phyloP scores from a whole-genome alignment of 1,139 yeast species.

The Wickerhamomyces sp. region DNA sequence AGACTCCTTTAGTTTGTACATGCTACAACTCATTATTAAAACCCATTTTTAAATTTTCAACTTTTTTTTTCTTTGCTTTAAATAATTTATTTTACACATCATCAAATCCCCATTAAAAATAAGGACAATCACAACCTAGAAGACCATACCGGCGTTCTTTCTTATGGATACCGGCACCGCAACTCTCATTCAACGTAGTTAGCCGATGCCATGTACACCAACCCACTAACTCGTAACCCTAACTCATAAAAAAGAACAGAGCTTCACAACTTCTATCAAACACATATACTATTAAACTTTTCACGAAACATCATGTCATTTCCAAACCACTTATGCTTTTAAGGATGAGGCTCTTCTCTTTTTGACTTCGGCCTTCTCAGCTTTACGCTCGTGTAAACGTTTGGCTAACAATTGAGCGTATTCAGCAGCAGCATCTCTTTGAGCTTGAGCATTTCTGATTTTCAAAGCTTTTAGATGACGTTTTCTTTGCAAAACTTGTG shows the following conservation, averaged over 20 bases:
- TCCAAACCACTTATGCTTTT: constrained; percentile 51
- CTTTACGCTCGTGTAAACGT: constrained; percentile 95
- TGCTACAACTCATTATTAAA: not conserved
- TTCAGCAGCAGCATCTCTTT: constrained; percentile 99
- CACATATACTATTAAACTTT: not conserved
- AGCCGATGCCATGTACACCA: not conserved
- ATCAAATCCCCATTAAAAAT: constrained; percentile 2
- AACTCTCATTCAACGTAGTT: not conserved
- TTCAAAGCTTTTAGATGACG: constrained; percentile 89
- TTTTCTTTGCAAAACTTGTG: constrained; percentile 98
- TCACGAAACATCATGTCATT: constrained; percentile 1
- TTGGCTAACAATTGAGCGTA: constrained; percentile 96
- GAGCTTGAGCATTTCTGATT: constrained; percentile 93
- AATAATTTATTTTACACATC: constrained; percentile 4
- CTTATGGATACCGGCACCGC: not conserved
- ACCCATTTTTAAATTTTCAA: not conserved
- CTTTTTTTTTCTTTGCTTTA: constrained; percentile 1
- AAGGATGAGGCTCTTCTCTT: constrained; percentile 99
- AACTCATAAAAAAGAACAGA: not conserved
- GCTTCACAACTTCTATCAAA: constrained; percentile 1
- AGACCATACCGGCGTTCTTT: not conserved
- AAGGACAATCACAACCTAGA: not conserved
- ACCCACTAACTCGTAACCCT: not conserved
- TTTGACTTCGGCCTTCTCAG: constrained; percentile 92
- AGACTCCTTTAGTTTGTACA: not conserved